Evolutionary conservation across 768 basidiomycete species (phyloP), one percentile per base, ranked within the genome.

Genomic region (Dentipellis fragilis): DNA sequence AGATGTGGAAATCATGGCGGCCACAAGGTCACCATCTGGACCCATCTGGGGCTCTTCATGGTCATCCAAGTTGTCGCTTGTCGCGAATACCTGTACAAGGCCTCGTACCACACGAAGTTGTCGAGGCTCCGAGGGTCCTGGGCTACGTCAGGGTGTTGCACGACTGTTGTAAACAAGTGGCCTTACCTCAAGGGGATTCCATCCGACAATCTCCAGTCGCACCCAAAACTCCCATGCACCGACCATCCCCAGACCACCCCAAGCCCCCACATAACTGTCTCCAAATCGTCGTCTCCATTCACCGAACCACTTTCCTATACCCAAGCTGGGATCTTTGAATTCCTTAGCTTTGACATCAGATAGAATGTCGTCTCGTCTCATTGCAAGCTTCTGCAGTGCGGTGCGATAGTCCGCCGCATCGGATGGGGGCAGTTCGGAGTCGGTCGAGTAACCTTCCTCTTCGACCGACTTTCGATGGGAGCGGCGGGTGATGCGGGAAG

Each of bases 141-240:
- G 22, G 29, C 3, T 6, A 29, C 6, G 6, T 29, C 6, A 29
- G 29, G 29, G 3, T 29, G 29, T 29, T 6, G 29, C 29, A 29
- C 29, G 29, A 29, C 3, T 29, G 29, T 29, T 29, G 3, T 29
- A 17, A 47, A 39, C 22, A 52, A 39, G 51, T 14, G 8, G 71
- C 77, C 48, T 59, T 64, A 88, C 92, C 72, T 87, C 79, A 21
- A 94, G 74, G 48, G 88, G 90, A 66, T 93, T 82, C 94, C 94
- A 96, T 3, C 85, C 88, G 10, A 91, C 71, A 59, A 85, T 76
- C 71, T 97, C 93, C 56, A 92, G 72, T 54, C 92, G 75, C n/a
- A 82, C 82, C 90, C 91, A 94, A 67, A 93, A 95, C 68, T 93
- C 93, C 92, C 93, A 95, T 49, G 89, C 89, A 51, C 84, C 84